Evolutionary conservation across 2,329 filamentous ascomycete species (phyloP), one percentile per base, ranked within the genome.

Genomic region (Penicillium hesseltinei): DNA sequence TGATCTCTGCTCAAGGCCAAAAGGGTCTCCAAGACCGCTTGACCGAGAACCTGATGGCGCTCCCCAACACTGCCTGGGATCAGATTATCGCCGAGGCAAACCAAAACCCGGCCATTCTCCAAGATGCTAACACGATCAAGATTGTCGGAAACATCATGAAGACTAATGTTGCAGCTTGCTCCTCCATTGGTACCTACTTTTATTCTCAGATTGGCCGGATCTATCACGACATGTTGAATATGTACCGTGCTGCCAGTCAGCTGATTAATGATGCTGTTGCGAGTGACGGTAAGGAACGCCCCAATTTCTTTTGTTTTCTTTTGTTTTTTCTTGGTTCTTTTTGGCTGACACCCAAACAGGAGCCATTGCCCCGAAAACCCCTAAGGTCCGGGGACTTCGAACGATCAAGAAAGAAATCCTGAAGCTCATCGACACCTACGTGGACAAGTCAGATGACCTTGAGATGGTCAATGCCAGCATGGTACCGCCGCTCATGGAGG

Each of bases 111-210:
- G 83, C 87, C 23, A 92, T 94, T 65, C 82, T 99, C 13, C 91
- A 97, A 74, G 92, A 97, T 70, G 82, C 88, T 11, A 92, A 99
- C 66, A 96, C 92, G 0, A 97, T 99, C 80, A 99, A 99, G 81
- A 88, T 99, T 65, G 92, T 99, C 62, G 94, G 94, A 65, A 99
- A 99, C 77, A 97, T 99, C 73, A 99, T 99, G 94, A 99, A 99
- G 84, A 99, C 94, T 0, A 99, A 99, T 69, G 94, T 99, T 5
- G 93, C 95, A n/a, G 94, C 94, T 36, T 99, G 94, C 75, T 91
- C 90, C 36, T 97, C 94, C 0, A 94, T 99, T 57, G 94, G 95
- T 35, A 87, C 91, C 51, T 99, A 97, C 78, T 99, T 99, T 76
- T 97, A 96, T 71, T 93, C 94, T 13, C 94, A 99, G 73, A 96